phyloP scores from a whole-genome alignment of 2,329 filamentous ascomycete genomes.

The Simplicillium sp. region DNA sequence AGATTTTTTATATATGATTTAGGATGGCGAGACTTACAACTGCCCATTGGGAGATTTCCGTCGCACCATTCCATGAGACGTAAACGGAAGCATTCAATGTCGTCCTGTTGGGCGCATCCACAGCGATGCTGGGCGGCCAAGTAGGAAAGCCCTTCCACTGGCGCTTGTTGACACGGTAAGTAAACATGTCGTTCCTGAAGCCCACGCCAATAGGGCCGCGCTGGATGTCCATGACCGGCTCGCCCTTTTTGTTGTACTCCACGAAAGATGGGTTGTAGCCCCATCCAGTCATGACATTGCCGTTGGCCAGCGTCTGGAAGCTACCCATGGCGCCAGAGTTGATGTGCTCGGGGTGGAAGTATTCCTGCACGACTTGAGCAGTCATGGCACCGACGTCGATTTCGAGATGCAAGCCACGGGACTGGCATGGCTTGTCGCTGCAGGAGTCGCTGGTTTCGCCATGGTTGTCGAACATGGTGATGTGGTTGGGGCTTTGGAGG shows the following conservation, averaged over 20 bases:
- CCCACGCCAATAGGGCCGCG: slow-evolving; percentile 13
- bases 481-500: slow-evolving; percentile 17
- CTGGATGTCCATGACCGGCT: slow-evolving; percentile 15
- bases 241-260: slow-evolving; percentile 16
- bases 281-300: slow-evolving; percentile 17
- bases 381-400: slow-evolving; percentile 19
- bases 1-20: slow-evolving; percentile 3
- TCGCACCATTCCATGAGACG: slow-evolving; percentile 21
- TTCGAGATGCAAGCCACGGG: slow-evolving; percentile 19
- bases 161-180: slow-evolving; percentile 17
- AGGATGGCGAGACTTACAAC: slow-evolving; percentile 12
- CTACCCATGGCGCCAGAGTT: slow-evolving; percentile 18
- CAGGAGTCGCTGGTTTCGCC: slow-evolving; percentile 19
- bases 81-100: slow-evolving; percentile 15
- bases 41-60: slow-evolving; percentile 16
- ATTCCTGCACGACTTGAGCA: slow-evolving; percentile 17
- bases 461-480: slow-evolving; percentile 30
- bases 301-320: slow-evolving; percentile 15
- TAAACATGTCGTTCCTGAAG: slow-evolving; percentile 15
- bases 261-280: slow-evolving; percentile 17
- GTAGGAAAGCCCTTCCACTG: slow-evolving; percentile 17
- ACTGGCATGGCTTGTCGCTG: slow-evolving; percentile 13
- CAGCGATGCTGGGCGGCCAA: slow-evolving; percentile 18
- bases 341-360: slow-evolving; percentile 15
- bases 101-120: slow-evolving; percentile 14